phyloP scores from a whole-genome alignment of 2,329 filamentous ascomycete genomes.

The Fusarium agapanthi region DNA sequence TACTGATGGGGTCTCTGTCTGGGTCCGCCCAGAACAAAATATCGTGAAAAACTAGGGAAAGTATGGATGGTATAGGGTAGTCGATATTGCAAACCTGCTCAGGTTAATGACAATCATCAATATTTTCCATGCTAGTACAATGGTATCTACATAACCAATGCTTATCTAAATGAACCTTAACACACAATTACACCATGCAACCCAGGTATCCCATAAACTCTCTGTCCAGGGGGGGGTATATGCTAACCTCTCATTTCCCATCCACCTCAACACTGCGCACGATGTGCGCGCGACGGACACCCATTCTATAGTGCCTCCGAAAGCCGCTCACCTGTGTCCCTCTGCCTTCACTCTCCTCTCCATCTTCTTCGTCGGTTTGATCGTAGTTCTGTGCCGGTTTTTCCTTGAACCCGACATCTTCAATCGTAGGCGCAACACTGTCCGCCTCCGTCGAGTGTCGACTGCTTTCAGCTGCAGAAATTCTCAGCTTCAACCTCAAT shows the following conservation, averaged over 20 bases:
- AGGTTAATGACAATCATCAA: neutral
- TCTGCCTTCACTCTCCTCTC: neutral
- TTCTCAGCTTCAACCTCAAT: neutral
- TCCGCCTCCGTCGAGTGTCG: neutral
- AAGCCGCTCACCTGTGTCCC: neutral
- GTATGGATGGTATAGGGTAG: neutral
- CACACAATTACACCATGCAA: neutral
- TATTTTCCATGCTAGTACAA: neutral
- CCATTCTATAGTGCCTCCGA: neutral
- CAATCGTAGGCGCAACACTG: neutral
- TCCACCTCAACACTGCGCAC: neutral
- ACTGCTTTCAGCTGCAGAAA: neutral
- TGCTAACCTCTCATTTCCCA: neutral
- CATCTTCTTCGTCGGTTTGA: neutral
- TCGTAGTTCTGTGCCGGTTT: neutral
- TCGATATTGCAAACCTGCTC: too few species aligned
- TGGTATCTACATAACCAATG: neutral
- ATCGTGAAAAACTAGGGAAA: rapidly evolving
- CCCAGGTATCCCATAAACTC: neutral
- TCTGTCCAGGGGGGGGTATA: neutral
- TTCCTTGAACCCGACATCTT: neutral
- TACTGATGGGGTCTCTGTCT: too few species aligned
- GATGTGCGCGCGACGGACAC: neutral
- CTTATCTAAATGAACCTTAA: neutral
- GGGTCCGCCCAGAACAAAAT: rapidly evolving